Evolutionary conservation across 2,329 filamentous ascomycete species (phyloP).

Genomic region (Metarhizium album): DNA sequence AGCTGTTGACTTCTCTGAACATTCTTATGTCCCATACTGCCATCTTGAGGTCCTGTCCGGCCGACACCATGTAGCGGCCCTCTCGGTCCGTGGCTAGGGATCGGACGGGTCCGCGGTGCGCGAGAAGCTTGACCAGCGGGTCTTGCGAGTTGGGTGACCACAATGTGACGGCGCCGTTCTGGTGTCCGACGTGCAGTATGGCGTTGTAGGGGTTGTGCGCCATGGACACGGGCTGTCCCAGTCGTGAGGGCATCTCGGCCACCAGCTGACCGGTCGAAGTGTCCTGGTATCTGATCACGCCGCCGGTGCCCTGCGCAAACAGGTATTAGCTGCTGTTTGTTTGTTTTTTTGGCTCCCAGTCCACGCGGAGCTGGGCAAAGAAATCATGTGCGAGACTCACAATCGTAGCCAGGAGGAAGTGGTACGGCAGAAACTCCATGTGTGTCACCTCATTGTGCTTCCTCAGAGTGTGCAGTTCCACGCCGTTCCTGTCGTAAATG

Average conservation of each 20-base stretch:
- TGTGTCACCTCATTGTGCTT: conserved; percentile 86
- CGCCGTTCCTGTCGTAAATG: conserved; percentile 85
- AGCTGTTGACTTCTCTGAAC: conserved; percentile 85
- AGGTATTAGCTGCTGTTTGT: neutral
- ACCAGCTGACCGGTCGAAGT: conserved; percentile 87
- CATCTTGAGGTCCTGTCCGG: conserved; percentile 83
- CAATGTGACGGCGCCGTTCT: conserved; percentile 86
- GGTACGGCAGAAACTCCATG: conserved; percentile 93
- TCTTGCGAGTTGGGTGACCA: conserved; percentile 91
- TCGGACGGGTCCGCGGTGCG: conserved; percentile 81
- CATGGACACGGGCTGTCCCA: conserved; percentile 74
- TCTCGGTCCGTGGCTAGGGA: conserved; percentile 77
- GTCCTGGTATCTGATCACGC: conserved; percentile 88
- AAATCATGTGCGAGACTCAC: conserved; percentile 35
- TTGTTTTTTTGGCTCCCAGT: too few relatives aligned
- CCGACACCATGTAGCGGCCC: conserved; percentile 90
- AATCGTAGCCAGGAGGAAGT: conserved; percentile 83
- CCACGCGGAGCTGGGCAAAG: neutral
- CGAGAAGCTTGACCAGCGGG: conserved; percentile 81
- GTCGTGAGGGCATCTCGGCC: conserved; percentile 71
- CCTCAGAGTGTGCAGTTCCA: conserved; percentile 83
- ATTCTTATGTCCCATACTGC: conserved; percentile 93
- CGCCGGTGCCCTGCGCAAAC: conserved; percentile 54
- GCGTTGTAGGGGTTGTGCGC: conserved; percentile 88
- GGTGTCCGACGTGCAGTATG: conserved; percentile 82